These are phyloP conservation scores for Termitomyces sp. DNA, from an alignment of 768 basidiomycete species.

Conservation along the genomic window DNA sequence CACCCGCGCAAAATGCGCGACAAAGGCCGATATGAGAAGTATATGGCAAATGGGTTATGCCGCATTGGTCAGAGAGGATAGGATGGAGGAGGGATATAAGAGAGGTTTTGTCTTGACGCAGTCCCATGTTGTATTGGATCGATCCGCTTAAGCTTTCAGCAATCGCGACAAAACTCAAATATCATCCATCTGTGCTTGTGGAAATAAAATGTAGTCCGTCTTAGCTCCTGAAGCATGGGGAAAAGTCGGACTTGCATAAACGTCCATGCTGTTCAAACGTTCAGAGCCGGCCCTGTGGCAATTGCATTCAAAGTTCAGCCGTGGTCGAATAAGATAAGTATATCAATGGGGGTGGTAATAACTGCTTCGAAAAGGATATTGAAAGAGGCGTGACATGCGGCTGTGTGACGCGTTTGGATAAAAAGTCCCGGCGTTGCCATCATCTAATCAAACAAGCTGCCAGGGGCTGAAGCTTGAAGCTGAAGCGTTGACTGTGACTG, in stretches of 20 bases:
- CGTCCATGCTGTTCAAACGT: too few species aligned
- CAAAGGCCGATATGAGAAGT: constrained; percentile 24
- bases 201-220: background rate
- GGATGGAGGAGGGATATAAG: background rate
- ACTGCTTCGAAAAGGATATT: background rate
- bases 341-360: background rate
- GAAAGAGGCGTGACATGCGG: background rate
- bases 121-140: background rate
- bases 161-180: background rate
- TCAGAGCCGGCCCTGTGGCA: too few species aligned
- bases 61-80: background rate
- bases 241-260: background rate
- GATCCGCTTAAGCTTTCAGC: too few species aligned
- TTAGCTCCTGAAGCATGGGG: background rate
- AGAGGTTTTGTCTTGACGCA: background rate
- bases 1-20: constrained; percentile 57
- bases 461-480: background rate
- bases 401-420: background rate
- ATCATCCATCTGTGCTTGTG: background rate
- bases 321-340: too few species aligned
- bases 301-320: too few species aligned
- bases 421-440: background rate
- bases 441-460: constrained; percentile 4
- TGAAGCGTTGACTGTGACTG: background rate
- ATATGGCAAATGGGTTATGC: background rate